Evolutionary conservation across 306 rosid genomes (phyloP).

Genomic region (Cucumis melo): DNA sequence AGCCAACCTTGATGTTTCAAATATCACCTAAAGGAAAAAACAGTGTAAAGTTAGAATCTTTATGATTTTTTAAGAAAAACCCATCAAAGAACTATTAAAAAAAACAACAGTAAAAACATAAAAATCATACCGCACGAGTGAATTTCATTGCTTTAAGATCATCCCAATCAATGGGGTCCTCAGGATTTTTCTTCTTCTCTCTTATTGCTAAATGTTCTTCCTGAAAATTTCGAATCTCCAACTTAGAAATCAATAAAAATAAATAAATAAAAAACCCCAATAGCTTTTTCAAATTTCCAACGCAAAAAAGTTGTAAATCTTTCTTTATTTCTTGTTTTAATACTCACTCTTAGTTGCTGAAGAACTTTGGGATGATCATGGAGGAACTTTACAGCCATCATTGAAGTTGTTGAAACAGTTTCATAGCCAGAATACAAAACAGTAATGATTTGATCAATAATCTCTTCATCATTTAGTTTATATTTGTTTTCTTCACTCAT

Average conservation of each 20-base stretch:
- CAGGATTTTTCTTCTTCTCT: slow-evolving; percentile 53
- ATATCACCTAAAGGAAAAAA: slow-evolving; percentile 45
- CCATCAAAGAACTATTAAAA: background rate
- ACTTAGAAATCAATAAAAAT: background rate
- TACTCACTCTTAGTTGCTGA: slow-evolving; percentile 77
- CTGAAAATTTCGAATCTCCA: slow-evolving; percentile 19
- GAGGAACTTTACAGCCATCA: slow-evolving; percentile 94
- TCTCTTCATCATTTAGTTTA: slow-evolving; percentile 60
- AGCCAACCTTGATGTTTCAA: slow-evolving; percentile 97
- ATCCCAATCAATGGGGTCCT: slow-evolving; percentile 52
- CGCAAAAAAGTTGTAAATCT: background rate
- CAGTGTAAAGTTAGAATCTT: background rate
- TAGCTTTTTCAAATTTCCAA: background rate
- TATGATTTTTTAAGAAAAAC: background rate
- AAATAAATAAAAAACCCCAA: background rate
- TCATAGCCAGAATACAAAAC: slow-evolving; percentile 87
- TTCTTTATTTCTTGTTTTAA: background rate
- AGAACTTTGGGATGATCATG: slow-evolving; percentile 86
- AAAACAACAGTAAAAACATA: background rate
- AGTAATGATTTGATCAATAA: slow-evolving; percentile 69
- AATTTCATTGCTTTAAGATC: slow-evolving; percentile 76
- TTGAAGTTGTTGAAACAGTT: slow-evolving; percentile 96
- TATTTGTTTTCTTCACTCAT: slow-evolving; percentile 54
- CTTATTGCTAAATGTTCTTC: slow-evolving; percentile 78
- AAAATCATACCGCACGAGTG: slow-evolving; percentile 77